Percentiles rank a stretch among this genome's conserved stretches.
Evolutionary conservation across 1,284 basidiomycete genomes (phyloP).

Genomic region (Heliocybe sulcata): DNA sequence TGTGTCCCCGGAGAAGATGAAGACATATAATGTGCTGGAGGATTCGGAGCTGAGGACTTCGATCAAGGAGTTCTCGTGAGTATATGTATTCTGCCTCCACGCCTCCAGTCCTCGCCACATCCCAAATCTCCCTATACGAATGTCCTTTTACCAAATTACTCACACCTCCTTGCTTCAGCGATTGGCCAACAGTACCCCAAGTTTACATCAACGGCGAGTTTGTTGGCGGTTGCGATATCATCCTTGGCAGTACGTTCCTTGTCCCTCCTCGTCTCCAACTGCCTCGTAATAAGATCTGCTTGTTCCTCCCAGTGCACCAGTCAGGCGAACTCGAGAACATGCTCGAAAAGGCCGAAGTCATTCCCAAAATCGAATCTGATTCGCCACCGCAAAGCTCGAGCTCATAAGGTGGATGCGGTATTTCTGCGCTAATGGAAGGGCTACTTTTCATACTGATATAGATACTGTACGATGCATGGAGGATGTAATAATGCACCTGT

Average conservation of each 20-base stretch:
- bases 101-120: conserved; percentile 24
- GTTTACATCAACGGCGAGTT: conserved; percentile 94
- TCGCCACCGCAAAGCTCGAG: background rate
- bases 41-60: conserved; percentile 78
- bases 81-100: conserved; percentile 5
- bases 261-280: background rate
- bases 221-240: conserved; percentile 94
- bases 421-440: background rate
- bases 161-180: conserved; percentile 37
- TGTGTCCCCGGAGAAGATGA: conserved; percentile 73
- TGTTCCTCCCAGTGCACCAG: conserved; percentile 75
- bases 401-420: background rate
- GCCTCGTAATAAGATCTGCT: background rate
- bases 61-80: conserved; percentile 96
- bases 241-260: conserved; percentile 77
- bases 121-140: background rate
- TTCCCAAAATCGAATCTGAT: conserved; percentile 28
- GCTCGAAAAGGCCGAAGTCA: conserved; percentile 66
- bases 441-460: background rate
- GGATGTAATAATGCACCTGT: background rate
- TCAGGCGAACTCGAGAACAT: conserved; percentile 88
- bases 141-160: background rate
- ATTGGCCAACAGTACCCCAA: conserved; percentile 98
- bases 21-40: conserved; percentile 87
- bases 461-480: background rate